Conservation (phyloP, 305 asterid genomes). For the Fraxinus nigra region DNA sequence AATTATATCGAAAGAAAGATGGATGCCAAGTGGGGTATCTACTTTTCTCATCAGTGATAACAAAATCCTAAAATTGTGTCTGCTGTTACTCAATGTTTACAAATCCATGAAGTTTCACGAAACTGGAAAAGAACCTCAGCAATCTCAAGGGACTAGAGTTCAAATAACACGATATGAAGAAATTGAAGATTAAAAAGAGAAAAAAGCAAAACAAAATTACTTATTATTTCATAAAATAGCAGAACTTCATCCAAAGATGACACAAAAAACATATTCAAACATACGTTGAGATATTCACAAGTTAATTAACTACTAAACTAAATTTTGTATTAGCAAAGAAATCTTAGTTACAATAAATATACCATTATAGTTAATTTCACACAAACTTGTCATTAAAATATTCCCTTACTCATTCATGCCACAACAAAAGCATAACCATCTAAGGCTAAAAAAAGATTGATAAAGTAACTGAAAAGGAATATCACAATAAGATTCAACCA, state of each 20-base stretch:
- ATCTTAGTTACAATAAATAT: background rate
- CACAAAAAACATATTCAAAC: background rate
- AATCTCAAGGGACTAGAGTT: background rate
- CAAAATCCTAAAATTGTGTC: background rate
- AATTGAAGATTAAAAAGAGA: background rate
- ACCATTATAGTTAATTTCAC: background rate
- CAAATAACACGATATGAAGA: background rate
- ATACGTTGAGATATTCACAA: background rate
- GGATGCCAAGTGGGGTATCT: conserved; percentile 3
- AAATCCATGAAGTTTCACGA: background rate
- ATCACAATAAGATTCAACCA: background rate
- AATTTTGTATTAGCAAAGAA: conserved; percentile 17
- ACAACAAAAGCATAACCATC: conserved; percentile 7
- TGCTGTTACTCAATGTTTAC: background rate
- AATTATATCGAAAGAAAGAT: conserved; percentile 18
- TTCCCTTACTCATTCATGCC: background rate
- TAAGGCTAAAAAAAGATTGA: background rate
- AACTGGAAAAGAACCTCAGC: background rate
- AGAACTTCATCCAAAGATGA: background rate
- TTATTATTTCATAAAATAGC: background rate
- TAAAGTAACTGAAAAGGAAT: background rate
- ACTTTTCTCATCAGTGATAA: background rate
- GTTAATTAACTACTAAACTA: background rate
- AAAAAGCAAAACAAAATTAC: background rate
- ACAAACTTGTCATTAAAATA: background rate